Conservation (phyloP, 306 rosid genomes). For the Cucumis hystrix region DNA sequence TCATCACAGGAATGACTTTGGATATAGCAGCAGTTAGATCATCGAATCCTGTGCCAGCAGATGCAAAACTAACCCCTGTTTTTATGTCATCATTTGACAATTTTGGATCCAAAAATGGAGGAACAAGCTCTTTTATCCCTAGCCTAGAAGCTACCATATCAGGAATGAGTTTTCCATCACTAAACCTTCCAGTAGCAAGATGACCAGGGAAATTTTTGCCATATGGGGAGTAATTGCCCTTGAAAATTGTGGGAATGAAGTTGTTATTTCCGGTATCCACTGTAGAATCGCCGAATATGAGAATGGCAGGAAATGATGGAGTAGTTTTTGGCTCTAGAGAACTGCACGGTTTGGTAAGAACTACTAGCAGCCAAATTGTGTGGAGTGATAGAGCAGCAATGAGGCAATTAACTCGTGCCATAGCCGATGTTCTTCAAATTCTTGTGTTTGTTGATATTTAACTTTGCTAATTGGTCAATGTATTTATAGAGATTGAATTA, state of each 20-base stretch:
- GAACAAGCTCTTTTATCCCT: too few species aligned
- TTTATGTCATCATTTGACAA: constrained; percentile 12
- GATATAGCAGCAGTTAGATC: constrained; percentile 8
- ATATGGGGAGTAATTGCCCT: too few species aligned
- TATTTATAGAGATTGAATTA: not conserved
- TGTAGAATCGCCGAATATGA: constrained; percentile 28
- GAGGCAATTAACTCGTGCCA: not conserved
- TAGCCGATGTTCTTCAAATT: not conserved
- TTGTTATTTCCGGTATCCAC: constrained; percentile 43
- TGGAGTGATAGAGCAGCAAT: not conserved
- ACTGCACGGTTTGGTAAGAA: not conserved
- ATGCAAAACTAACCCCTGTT: constrained; percentile 54
- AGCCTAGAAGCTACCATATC: too few species aligned
- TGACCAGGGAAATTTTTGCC: too few species aligned
- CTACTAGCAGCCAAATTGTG: not conserved
- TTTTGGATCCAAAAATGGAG: too few species aligned
- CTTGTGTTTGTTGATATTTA: not conserved
- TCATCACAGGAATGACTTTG: constrained; percentile 22
- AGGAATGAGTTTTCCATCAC: too few species aligned
- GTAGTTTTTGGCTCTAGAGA: not conserved
- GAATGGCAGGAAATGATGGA: constrained; percentile 26
- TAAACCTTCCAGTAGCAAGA: too few species aligned
- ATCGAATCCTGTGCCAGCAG: constrained; percentile 40
- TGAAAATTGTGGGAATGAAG: too few species aligned
- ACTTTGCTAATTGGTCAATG: not conserved